Conservation (phyloP, 2,329 filamentous ascomycete genomes). For the Fusarium sp. region DNA sequence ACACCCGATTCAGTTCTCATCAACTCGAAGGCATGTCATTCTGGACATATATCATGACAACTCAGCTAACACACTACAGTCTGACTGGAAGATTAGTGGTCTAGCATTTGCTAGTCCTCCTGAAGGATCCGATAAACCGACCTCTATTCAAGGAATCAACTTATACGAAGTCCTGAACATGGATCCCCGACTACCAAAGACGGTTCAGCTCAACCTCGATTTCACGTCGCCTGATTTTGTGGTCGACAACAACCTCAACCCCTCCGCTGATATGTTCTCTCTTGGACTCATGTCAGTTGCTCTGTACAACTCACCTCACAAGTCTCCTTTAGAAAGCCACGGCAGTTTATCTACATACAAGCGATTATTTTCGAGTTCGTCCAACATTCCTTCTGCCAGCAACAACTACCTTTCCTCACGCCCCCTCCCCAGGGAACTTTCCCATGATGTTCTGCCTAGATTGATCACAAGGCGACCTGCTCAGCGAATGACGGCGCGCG, state of each 20-base stretch:
- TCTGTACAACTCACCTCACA: conserved; percentile 94
- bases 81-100: conserved; percentile 99
- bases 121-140: conserved; percentile 77
- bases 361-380: conserved; percentile 81
- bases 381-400: conserved; percentile 78
- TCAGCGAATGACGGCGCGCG: conserved; percentile 85
- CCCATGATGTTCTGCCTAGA: conserved; percentile 79
- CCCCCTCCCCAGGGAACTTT: conserved; percentile 82
- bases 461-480: conserved; percentile 90
- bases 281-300: conserved; percentile 88
- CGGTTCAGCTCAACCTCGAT: conserved; percentile 90
- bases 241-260: conserved; percentile 86
- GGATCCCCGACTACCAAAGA: conserved; percentile 82
- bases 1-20: conserved; percentile 94
- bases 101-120: conserved; percentile 88
- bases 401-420: conserved; percentile 89
- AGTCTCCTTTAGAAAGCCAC: conserved; percentile 85
- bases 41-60: not conserved
- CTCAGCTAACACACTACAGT: conserved; percentile 63
- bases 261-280: conserved; percentile 92
- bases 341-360: conserved; percentile 87
- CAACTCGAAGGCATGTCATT: conserved; percentile 80
- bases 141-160: conserved; percentile 82
- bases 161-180: conserved; percentile 86
- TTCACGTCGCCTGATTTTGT: conserved; percentile 96